Evolutionary conservation across 2,329 filamentous ascomycete species (phyloP), one percentile per base, ranked within the genome.

Genomic region (Gremmenia infestans): DNA sequence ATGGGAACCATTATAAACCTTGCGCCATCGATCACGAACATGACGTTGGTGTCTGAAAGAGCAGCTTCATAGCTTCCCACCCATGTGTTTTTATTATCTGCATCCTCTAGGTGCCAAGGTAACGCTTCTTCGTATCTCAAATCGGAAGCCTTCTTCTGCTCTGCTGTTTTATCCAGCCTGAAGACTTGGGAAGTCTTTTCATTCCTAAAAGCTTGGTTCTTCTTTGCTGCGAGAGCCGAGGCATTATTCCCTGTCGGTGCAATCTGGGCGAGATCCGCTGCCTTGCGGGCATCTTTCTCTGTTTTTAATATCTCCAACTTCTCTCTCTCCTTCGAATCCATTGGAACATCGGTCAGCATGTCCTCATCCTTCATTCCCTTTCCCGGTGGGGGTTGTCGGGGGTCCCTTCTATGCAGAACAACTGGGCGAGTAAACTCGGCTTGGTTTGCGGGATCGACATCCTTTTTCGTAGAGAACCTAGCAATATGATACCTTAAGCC

Each of bases 21-120:
- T 2, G 79, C 78, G 9, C 83, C 80, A 39, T 85, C 81, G 36
- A 91, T 87, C 45, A 90, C 80, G 40, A 93, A 81, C 53, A 95
- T 87, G 62, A 95, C 87, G 50, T 91, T 89, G 51, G 89, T 86
- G 65, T 93, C 87, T 0, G 93, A 96, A 39, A 97, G 80, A 17
- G 91, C 89, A 25, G 88, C 88, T 66, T 97, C 89, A 65, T 97
- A 97, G 55, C 86, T 88, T 46, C 92, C 94, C 36, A 94, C 86
- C 91, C 92, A 97, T 2, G 89, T 88, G 65, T 96, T 93, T 71
- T 93, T 96, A 61, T 91, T 91, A 67, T 99, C 93, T 42, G 92
- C 95, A 71, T 99, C 94, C 70, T 99, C 94, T 37, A 99, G 73
- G 70, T 97, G 92, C 94, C 94, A 99, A 5, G 94, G 94, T 50